Percentiles rank a stretch among this genome's conserved stretches.
Conservation (phyloP, 257 asterid genomes). For the Datura wrightii region DNA sequence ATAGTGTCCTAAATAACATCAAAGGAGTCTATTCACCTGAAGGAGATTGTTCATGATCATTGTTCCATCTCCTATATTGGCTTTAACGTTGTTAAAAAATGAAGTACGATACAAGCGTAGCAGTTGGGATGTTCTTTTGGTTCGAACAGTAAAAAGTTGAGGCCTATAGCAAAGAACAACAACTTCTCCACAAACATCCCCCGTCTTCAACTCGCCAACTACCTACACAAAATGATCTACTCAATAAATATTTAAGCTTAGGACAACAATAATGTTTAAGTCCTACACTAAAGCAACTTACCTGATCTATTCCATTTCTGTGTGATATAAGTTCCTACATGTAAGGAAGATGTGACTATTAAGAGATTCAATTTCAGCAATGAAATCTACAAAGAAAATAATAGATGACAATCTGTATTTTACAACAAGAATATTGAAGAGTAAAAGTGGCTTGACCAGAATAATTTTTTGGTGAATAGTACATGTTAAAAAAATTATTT, state of each 20-base stretch:
- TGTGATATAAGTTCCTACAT: slow-evolving; percentile 73
- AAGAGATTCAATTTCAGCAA: slow-evolving; percentile 23
- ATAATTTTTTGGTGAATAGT: not conserved
- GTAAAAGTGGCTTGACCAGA: not conserved
- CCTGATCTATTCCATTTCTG: slow-evolving; percentile 56
- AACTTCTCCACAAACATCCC: slow-evolving; percentile 75
- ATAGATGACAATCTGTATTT: not conserved
- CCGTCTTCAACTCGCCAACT: slow-evolving; percentile 61
- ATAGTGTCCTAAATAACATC: not conserved
- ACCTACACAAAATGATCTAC: slow-evolving; percentile 38
- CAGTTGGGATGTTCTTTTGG: slow-evolving; percentile 79
- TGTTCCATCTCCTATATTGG: slow-evolving; percentile 85
- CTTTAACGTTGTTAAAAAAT: slow-evolving; percentile 69
- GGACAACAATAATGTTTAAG: not conserved
- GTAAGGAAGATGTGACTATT: slow-evolving; percentile 38
- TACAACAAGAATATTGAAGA: not conserved
- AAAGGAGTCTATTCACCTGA: slow-evolving; percentile 49
- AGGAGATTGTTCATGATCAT: slow-evolving; percentile 82
- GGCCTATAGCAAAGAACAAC: slow-evolving; percentile 88
- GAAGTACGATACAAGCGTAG: slow-evolving; percentile 73
- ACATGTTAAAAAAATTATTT: not conserved
- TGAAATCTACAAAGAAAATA: not conserved
- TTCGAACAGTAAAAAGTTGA: slow-evolving; percentile 69
- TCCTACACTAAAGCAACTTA: slow-evolving; percentile 29
- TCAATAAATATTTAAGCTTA: slow-evolving; percentile 19